A percentile compares a stretch with the other conserved stretches of the same genome.
Evolutionary conservation across 1,139 yeast genomes (phyloP).

Genomic region (Suhomyces atakaporum): DNA sequence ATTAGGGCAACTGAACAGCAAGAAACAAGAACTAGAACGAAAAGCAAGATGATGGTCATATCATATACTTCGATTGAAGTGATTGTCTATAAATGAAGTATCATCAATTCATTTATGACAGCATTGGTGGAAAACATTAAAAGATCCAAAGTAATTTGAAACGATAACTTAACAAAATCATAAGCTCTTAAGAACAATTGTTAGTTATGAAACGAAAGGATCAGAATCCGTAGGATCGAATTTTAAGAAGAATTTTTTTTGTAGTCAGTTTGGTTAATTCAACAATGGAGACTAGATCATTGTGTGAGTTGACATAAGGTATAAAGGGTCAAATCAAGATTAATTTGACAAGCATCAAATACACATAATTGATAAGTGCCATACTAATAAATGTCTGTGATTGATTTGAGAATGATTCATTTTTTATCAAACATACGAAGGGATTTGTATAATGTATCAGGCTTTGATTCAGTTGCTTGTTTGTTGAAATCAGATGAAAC

Average conservation of each 20-base stretch:
- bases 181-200: not conserved
- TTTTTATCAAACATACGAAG: constrained; percentile 12
- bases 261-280: not conserved
- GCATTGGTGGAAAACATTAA: not conserved
- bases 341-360: not conserved
- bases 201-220: not conserved
- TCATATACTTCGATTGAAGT: constrained; percentile 4
- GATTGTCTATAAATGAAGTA: not conserved
- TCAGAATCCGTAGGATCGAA: not conserved
- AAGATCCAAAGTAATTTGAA: not conserved
- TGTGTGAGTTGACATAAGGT: no score
- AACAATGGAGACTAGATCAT: not conserved
- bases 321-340: not conserved
- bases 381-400: no score
- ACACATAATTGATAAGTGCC: no score
- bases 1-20: constrained; percentile 6
- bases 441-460: constrained; percentile 8
- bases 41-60: constrained; percentile 8
- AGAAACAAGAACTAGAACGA: constrained; percentile 8
- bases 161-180: not conserved
- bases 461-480: constrained; percentile 1
- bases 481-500: constrained; percentile 17
- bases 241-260: not conserved
- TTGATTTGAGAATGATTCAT: not conserved
- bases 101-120: not conserved